phyloP scores from a whole-genome alignment of 257 asterid genomes.

The Plectranthus barbatus region DNA sequence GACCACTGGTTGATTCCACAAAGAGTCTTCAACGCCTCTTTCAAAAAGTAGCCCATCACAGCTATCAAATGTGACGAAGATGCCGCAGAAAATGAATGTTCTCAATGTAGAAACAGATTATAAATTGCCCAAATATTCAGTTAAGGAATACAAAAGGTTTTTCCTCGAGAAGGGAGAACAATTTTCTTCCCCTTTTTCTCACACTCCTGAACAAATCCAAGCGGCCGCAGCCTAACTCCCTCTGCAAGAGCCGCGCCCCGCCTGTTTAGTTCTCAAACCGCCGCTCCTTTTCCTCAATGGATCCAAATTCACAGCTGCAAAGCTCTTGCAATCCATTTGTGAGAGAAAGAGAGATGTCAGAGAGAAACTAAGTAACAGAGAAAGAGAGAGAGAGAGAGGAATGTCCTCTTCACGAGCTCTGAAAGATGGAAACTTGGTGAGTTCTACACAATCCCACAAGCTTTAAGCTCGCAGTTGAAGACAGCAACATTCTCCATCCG shows the following conservation, averaged over 20 bases:
- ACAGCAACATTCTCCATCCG: conserved; percentile 57
- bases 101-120: conserved; percentile 1
- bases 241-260: conserved; percentile 95
- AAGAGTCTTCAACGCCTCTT: conserved; percentile 88
- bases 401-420: background rate
- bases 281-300: conserved; percentile 86
- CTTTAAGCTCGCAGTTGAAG: conserved; percentile 63
- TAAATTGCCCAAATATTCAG: conserved; percentile 13
- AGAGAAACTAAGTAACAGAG: too few species aligned
- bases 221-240: conserved; percentile 69
- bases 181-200: background rate
- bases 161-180: conserved; percentile 16
- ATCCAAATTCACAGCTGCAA: conserved; percentile 56
- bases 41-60: conserved; percentile 67
- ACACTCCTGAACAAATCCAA: too few species aligned
- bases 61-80: background rate
- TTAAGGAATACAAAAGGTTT: conserved; percentile 13
- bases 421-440: background rate
- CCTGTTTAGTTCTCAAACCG: conserved; percentile 94
- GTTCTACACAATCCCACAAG: conserved; percentile 81
- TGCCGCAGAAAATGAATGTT: too few species aligned
- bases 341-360: conserved; percentile 11
- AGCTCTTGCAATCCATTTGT: conserved; percentile 55
- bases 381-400: background rate
- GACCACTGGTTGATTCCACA: conserved; percentile 95